Percentiles rank a stretch among this genome's conserved stretches.
phyloP scores from a whole-genome alignment of 2,329 filamentous ascomycete species.

The Ophiostoma fasciatum region DNA sequence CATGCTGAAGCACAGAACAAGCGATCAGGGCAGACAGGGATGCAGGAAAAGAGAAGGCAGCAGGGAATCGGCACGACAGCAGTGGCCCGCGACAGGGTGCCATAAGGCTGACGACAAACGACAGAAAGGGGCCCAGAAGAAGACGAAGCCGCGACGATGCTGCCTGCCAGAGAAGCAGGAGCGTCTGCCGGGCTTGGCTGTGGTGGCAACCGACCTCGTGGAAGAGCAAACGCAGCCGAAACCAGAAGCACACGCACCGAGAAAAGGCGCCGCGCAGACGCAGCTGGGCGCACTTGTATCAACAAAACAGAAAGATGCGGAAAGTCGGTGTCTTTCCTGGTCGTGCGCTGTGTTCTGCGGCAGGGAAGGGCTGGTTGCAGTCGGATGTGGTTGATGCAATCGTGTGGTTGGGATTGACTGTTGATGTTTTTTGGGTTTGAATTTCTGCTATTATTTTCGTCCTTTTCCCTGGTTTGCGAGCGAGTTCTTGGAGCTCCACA shows the following conservation, averaged over 20 bases:
- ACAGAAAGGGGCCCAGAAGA: too few species aligned
- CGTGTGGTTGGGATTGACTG: slow-evolving; percentile 1
- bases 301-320: neutral
- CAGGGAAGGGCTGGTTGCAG: slow-evolving; percentile 1
- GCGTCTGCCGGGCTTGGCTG: too few species aligned
- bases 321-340: neutral
- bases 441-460: slow-evolving; percentile 3
- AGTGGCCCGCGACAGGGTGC: too few species aligned
- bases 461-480: slow-evolving; percentile 1
- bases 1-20: too few species aligned
- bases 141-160: too few species aligned
- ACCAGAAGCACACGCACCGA: neutral
- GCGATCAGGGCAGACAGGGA: too few species aligned
- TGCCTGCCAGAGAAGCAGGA: too few species aligned
- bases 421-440: slow-evolving; percentile 8
- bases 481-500: slow-evolving; percentile 2
- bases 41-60: too few species aligned
- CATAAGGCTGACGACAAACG: too few species aligned
- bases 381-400: slow-evolving; percentile 3
- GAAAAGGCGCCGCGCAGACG: slow-evolving; percentile 4
- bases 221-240: neutral
- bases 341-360: neutral
- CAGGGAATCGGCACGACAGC: too few species aligned
- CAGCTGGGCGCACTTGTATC: neutral
- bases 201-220: slow-evolving; percentile 1